These are phyloP conservation scores for Biscogniauxia sp. DNA, from an alignment of 2,329 filamentous ascomycete species.

Conservation along the genomic window DNA sequence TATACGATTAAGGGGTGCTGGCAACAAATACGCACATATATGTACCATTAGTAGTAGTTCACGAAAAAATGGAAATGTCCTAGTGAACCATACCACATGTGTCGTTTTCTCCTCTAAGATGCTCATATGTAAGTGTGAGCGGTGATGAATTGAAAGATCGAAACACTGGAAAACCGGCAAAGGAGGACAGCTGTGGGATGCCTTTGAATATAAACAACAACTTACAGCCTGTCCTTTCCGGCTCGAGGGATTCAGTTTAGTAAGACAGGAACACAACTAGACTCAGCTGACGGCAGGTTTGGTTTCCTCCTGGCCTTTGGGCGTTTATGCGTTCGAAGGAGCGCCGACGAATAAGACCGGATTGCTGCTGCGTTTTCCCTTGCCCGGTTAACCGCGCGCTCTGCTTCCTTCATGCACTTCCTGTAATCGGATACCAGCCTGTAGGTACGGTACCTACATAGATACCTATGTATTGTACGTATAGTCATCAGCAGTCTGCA, in stretches of 20 bases:
- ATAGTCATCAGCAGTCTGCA: too few species aligned
- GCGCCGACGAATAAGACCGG: neutral
- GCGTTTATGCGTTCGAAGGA: neutral
- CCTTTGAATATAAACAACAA: neutral
- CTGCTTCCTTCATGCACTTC: neutral
- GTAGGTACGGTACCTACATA: neutral
- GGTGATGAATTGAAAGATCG: neutral
- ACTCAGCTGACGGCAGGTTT: neutral
- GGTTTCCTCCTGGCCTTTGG: neutral
- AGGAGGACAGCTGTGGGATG: neutral
- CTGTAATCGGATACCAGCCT: neutral
- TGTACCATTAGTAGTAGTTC: neutral
- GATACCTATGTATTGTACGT: too few species aligned
- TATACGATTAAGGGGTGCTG: neutral
- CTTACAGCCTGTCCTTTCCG: neutral
- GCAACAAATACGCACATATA: neutral
- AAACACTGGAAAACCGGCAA: neutral
- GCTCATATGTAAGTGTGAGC: neutral
- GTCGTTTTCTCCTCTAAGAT: neutral
- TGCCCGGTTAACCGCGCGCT: neutral
- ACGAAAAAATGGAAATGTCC: neutral
- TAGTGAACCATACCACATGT: neutral
- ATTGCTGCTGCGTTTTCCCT: neutral
- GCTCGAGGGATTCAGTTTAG: neutral
- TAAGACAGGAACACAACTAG: neutral